These are phyloP conservation scores for Passalora sequoiae DNA, from an alignment of 2,329 filamentous ascomycete genomes.

Conservation along the genomic window DNA sequence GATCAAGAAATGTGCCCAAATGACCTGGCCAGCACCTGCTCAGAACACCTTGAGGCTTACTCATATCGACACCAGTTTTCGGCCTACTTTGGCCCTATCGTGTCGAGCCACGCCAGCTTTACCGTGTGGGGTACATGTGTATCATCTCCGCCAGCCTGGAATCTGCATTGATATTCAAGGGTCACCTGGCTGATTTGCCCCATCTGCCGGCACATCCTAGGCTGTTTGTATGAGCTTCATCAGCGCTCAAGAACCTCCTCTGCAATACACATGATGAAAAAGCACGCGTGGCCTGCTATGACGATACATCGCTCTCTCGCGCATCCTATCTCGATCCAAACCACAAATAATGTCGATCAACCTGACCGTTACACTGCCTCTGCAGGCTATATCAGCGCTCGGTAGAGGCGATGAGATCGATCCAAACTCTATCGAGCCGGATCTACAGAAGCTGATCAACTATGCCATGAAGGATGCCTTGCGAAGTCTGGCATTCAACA, in stretches of 20 bases:
- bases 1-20: too few relatives aligned
- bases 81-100: too few relatives aligned
- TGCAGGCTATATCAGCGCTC: constrained; percentile 1
- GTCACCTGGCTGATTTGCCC: not conserved
- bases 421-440: not conserved
- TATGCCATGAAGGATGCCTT: constrained; percentile 14
- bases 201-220: not conserved
- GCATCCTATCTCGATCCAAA: not conserved
- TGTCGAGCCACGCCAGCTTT: too few relatives aligned
- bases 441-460: constrained; percentile 9
- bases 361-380: constrained; percentile 6
- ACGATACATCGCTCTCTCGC: not conserved
- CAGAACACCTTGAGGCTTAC: too few relatives aligned
- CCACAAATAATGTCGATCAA: constrained; percentile 6
- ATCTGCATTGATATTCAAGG: not conserved
- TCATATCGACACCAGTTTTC: too few relatives aligned
- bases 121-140: too few relatives aligned
- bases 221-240: not conserved
- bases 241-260: not conserved
- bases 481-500: constrained; percentile 7
- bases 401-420: not conserved
- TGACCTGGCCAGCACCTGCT: too few relatives aligned
- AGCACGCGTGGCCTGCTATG: not conserved
- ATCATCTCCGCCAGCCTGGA: not conserved
- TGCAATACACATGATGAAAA: not conserved